Evolutionary conservation across 169 alveolate genomes (phyloP), one percentile per base, ranked within the genome.

Genomic region (Eimeria nieschulzi): DNA sequence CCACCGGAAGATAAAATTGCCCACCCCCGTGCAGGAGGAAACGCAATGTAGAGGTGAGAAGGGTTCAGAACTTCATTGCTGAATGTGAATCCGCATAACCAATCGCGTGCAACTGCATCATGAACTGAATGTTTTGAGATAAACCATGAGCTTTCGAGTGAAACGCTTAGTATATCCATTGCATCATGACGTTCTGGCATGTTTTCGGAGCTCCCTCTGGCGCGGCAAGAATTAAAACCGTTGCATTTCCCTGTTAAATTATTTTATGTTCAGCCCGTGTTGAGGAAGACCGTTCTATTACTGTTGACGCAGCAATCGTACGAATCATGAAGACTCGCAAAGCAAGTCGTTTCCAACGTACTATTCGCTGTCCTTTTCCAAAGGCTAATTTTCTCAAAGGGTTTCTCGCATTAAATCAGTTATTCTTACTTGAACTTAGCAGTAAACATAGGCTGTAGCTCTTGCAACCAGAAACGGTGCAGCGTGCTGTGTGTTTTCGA

Each of bases 221-320:
- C 46, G 46, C 46, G 46, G 46, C 46, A 33, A 3, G 3, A 33
- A 33, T 33, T 33, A 3, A 33, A 33, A 3, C 46, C 46, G 46
- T 3, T 33, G 46, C 46, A 3, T 33, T 33, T 33, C 46, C 46
- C 46, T 33, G 46, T 3, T 25, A 33, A 68, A 0, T 80, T 59
- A 82, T 33, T 33, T 23, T 61, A 17, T 9, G 21, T 46, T 61
- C 93, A 92, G 96, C 93, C 64, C 95, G 96, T 15, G 95, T 95
- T 51, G 96, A 96, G 87, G 98, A 96, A 68, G 98, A 97, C 82
- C 95, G 98, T 63, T 94, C 97, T 53, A 94, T 95, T n/a, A 98
- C 99, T 55, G 96, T 97, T 64, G 98, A 97, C 87, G 99, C 99
- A 21, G 97, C 98, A 9, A 96, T 97, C 53, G 99, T 97, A 63